Percentiles rank a stretch among this genome's conserved stretches.
Conservation (phyloP, 1,284 basidiomycete species). For the Malassezia brasiliensis region DNA sequence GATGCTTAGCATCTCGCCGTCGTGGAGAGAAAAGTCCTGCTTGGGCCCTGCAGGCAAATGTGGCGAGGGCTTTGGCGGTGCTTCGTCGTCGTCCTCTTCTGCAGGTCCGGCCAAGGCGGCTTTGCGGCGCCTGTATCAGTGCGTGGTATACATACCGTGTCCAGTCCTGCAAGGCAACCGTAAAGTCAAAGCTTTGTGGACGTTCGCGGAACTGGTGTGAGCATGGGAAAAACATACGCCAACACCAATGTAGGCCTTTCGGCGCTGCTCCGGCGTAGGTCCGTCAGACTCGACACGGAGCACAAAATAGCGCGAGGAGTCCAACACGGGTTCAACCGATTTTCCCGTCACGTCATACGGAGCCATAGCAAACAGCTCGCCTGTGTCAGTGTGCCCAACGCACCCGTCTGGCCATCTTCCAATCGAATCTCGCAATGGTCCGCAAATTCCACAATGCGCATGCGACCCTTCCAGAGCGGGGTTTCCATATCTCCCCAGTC, state of each 20-base stretch:
- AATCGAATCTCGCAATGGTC: slow-evolving; percentile 36
- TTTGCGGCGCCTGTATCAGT: slow-evolving; percentile 29
- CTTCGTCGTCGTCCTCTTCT: slow-evolving; percentile 8
- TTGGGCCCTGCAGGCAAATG: slow-evolving; percentile 58
- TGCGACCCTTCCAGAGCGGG: slow-evolving; percentile 80
- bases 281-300: slow-evolving; percentile 60
- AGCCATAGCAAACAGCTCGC: slow-evolving; percentile 74
- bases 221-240: slow-evolving; percentile 27
- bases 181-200: slow-evolving; percentile 43
- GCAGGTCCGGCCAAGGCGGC: slow-evolving; percentile 18
- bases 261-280: slow-evolving; percentile 29
- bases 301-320: slow-evolving; percentile 92
- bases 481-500: slow-evolving; percentile 61
- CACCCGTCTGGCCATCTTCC: slow-evolving; percentile 34
- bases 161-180: slow-evolving; percentile 75
- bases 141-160: slow-evolving; percentile 60
- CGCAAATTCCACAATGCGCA: slow-evolving; percentile 66
- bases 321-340: slow-evolving; percentile 84
- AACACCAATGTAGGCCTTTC: slow-evolving; percentile 42
- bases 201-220: slow-evolving; percentile 39
- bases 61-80: slow-evolving; percentile 28
- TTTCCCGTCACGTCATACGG: slow-evolving; percentile 71
- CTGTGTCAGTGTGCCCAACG: slow-evolving; percentile 39
- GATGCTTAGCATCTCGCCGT: slow-evolving; percentile 78
- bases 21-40: slow-evolving; percentile 89